Evolutionary conservation across 345 rosid species (phyloP), one percentile per base, ranked within the genome.

Genomic region (Arabis hirsuta): DNA sequence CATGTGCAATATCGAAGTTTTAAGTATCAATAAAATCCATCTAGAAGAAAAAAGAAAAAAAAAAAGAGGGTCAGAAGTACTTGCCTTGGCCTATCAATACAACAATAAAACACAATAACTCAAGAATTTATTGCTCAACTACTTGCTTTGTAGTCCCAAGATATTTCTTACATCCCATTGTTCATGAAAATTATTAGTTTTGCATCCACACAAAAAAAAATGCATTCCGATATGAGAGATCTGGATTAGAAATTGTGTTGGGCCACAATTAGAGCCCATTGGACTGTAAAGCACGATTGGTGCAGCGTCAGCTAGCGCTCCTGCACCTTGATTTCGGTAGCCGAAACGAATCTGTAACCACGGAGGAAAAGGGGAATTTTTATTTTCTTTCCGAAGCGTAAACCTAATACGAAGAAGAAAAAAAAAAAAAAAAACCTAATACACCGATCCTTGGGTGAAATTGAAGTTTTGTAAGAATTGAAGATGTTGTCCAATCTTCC

Each of bases 121-220:
- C 72, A 53, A 74, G 6, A 51, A 74, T 67, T 74, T 45, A 74
- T 67, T 67, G 78, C 73, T 32, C 78, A 74, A 74, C 78, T 31
- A 52, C 67, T 58, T 64, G 38, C 52, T 65, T 65, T 57, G 5
- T 5, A 56, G 65, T 12, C 72, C 59, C 19, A 34, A 65, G 65
- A 65, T 56, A 26, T 73, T 48, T 73, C 60, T 39, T 26, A 27
- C 60, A 39, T 56, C 12, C n/a, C n/a, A 38, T 32, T 56, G 50
- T 72, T 11, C 59, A 4, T 36, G 29, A 31, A 34, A 69, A 32
- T 22, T 59, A 69, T 26, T 56, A 32, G 39, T 62, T 62, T 36
- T 34, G 69, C 69, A 31, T 19, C 63, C 48, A 38, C 39, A 46
- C 10, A n/a, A n/a, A 11, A 3, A n/a, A n/a, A 13, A 22, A 36